Percentiles rank a stretch among this genome's conserved stretches.
Conservation (phyloP, 176 grass and related monocot genomes). For the Oryza brachyantha region DNA sequence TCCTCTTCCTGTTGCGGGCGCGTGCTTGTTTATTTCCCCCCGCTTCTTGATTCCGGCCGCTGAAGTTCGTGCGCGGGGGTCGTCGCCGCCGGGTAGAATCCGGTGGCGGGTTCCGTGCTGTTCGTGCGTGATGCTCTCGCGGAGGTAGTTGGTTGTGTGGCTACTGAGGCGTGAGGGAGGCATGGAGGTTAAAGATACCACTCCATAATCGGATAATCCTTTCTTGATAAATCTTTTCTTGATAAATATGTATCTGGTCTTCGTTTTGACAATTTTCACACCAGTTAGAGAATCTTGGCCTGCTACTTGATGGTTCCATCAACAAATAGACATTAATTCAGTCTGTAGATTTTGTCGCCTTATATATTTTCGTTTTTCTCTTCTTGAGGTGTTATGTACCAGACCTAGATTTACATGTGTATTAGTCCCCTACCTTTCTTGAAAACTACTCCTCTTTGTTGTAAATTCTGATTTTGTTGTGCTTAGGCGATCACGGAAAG, state of each 20-base stretch:
- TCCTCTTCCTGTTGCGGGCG: neutral
- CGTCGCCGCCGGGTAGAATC: neutral
- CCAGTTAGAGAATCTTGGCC: neutral
- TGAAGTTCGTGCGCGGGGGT: neutral
- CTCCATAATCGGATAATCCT: neutral
- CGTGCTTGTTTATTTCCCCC: too few relatives aligned
- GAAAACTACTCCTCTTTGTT: too few relatives aligned
- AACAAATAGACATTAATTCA: too few relatives aligned
- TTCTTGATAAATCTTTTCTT: too few relatives aligned
- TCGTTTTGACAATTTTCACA: neutral
- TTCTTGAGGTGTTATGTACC: too few relatives aligned
- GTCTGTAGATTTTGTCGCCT: too few relatives aligned
- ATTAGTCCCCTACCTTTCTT: neutral
- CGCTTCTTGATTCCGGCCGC: neutral
- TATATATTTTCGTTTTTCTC: too few relatives aligned
- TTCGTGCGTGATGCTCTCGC: neutral
- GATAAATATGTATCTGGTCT: neutral
- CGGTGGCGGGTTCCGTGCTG: too few relatives aligned
- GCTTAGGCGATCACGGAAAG: neutral
- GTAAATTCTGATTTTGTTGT: neutral
- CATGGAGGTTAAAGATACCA: too few relatives aligned
- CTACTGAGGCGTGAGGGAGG: neutral
- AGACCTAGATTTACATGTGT: too few relatives aligned
- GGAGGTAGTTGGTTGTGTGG: neutral
- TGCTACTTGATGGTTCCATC: neutral